A percentile compares a stretch with the other conserved stretches of the same genome.
Conservation (phyloP, 106 monocot species). For the Triglochin maritima region DNA sequence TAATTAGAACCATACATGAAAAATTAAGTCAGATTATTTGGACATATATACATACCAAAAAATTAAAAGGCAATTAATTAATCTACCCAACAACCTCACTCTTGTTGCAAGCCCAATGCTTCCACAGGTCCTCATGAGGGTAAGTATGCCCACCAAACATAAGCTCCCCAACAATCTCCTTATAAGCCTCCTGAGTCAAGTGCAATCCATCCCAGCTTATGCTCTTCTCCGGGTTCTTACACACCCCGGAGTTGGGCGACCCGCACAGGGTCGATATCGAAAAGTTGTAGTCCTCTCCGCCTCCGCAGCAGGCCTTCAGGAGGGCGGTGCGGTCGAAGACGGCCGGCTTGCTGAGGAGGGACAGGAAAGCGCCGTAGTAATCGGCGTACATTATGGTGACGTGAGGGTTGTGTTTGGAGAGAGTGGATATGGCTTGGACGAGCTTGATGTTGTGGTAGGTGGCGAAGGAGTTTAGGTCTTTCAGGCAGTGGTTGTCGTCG, state of each 20-base stretch:
- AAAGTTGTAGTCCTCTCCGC: constrained; percentile 16
- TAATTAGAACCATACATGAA: no score
- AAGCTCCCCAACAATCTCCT: not conserved
- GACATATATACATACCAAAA: no score
- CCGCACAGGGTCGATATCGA: not conserved
- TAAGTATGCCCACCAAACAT: constrained; percentile 1
- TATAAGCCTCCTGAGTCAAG: constrained; percentile 13
- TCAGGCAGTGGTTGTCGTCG: constrained; percentile 3
- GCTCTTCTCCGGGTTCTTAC: not conserved
- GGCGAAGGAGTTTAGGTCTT: constrained; percentile 12
- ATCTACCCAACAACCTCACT: no score
- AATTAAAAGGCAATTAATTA: no score
- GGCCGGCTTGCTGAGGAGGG: not conserved
- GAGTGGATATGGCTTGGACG: not conserved
- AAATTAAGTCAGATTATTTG: no score
- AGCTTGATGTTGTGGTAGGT: constrained; percentile 11
- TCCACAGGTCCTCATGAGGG: not conserved
- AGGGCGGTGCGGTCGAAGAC: not conserved
- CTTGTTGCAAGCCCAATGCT: constrained; percentile 1
- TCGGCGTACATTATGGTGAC: constrained; percentile 17
- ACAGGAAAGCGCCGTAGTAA: constrained; percentile 10
- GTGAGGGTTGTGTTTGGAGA: constrained; percentile 1
- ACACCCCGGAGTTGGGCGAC: not conserved
- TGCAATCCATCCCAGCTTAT: constrained; percentile 23
- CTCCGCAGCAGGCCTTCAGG: constrained; percentile 17